A percentile compares a stretch with the other conserved stretches of the same genome.
phyloP scores from a whole-genome alignment of 148 eudicot species.

The Suaeda aralocaspica region DNA sequence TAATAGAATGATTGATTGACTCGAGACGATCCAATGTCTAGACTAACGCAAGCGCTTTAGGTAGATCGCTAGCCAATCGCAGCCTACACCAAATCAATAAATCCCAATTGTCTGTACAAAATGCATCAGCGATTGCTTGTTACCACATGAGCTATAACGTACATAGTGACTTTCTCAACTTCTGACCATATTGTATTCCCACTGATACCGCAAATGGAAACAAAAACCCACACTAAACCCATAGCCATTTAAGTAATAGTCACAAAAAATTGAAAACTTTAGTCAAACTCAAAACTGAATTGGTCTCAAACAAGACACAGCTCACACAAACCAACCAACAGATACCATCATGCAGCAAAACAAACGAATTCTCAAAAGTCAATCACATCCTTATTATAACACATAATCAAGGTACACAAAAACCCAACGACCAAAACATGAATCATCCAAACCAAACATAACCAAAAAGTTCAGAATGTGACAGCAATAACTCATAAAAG shows the following conservation, averaged over 20 bases:
- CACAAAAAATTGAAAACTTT: neutral
- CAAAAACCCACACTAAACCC: neutral
- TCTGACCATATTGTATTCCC: neutral
- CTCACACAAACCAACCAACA: neutral
- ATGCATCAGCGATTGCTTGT: neutral
- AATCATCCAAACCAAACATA: too few relatives aligned
- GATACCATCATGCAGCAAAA: neutral
- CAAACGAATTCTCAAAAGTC: neutral
- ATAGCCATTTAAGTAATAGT: neutral
- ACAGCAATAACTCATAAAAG: neutral
- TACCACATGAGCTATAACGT: neutral
- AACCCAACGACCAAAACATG: slow-evolving; percentile 1
- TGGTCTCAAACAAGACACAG: neutral
- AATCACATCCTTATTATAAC: neutral
- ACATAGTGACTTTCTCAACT: neutral
- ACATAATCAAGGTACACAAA: neutral
- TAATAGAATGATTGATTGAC: too few relatives aligned
- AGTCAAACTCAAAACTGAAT: neutral
- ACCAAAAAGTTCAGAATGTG: neutral
- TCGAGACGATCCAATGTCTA: too few relatives aligned
- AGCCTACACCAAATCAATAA: neutral
- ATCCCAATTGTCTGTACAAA: too few relatives aligned
- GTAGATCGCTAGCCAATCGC: too few relatives aligned
- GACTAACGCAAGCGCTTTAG: too few relatives aligned
- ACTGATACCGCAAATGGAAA: neutral